Conservation (phyloP, 108 stramenopile genomes). For the Aurantiochytrium sp. region DNA sequence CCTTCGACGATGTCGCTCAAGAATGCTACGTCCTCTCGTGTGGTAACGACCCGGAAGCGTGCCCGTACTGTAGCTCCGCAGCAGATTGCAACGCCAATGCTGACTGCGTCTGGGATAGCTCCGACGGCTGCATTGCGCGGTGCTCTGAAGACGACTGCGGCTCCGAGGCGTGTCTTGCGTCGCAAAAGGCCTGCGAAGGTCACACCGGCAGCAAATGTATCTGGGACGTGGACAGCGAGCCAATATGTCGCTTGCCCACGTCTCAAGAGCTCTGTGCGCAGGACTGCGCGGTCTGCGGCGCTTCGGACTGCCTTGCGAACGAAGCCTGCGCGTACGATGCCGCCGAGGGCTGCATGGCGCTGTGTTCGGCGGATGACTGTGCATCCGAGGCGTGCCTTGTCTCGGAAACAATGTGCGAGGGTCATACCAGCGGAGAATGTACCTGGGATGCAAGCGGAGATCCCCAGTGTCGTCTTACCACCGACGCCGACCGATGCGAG, state of each 20-base stretch:
- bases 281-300: too few species aligned
- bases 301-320: too few species aligned
- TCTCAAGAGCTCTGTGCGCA: too few species aligned
- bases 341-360: too few species aligned
- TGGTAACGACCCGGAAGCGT: neutral
- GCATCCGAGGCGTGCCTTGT: neutral
- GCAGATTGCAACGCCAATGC: neutral
- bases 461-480: neutral
- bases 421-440: neutral
- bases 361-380: neutral
- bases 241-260: too few species aligned
- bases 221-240: too few species aligned
- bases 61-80: neutral
- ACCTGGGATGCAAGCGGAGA: neutral
- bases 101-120: neutral
- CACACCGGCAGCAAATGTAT: neutral
- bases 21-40: neutral
- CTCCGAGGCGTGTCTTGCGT: neutral
- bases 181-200: neutral
- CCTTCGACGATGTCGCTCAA: neutral
- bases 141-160: neutral
- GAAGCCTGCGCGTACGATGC: too few species aligned
- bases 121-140: too few species aligned
- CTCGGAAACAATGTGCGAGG: neutral
- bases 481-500: neutral